Base-by-base conservation (phyloP, 2,329 filamentous ascomycete genomes). In the Calonectria pseudoturangicola region DNA sequence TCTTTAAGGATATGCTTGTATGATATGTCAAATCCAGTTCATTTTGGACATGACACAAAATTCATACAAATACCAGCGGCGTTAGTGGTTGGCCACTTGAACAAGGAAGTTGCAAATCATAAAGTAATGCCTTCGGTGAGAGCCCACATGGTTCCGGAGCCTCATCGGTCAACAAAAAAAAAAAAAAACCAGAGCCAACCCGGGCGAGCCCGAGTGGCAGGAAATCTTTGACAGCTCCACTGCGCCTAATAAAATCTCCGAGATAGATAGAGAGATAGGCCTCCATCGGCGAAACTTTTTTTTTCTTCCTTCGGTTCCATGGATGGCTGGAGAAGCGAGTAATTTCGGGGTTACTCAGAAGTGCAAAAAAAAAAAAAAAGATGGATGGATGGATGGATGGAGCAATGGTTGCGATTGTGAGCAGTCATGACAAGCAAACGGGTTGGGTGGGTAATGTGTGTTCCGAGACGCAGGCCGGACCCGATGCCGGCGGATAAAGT, bases 141-240 rank as follows among this genome's bases (percentile, higher is more conserved):
- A 77, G 60, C 74, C 77, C 77, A 79, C 77, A 78, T 79, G 75
- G 75, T 25, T 73, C 47, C 76, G 77, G 77, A 79, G 77, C 77
- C 77, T 79, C 77, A 79, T 79, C 77, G 77, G 77, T 73, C 74
- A 72, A 70, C 75, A 67, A 66, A 70, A 60, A 60, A 21, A 21
- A 58, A 54, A 54, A 54, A 25, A 39, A 58, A 58, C 8, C 33
- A 41, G 21, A 25, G 12, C 54, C 54, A 60, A 73, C 70, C 21
- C 41, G 21, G 51, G 43, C 56, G 33, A 68, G 47, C 6, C n/a
- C 43, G 54, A 47, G n/a, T 39, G 51, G 21, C 13, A 36, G 51
- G 6, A 48, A 63, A 65, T 47, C 54, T 36, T 60, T 18, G 30
- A 33, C 30, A 25, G 48, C 70, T 71, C 70, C 65, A 72, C 70